Evolutionary conservation across 2,329 filamentous ascomycete species (phyloP), one percentile per base, ranked within the genome.

Genomic region (Calonectria hawksworthii): DNA sequence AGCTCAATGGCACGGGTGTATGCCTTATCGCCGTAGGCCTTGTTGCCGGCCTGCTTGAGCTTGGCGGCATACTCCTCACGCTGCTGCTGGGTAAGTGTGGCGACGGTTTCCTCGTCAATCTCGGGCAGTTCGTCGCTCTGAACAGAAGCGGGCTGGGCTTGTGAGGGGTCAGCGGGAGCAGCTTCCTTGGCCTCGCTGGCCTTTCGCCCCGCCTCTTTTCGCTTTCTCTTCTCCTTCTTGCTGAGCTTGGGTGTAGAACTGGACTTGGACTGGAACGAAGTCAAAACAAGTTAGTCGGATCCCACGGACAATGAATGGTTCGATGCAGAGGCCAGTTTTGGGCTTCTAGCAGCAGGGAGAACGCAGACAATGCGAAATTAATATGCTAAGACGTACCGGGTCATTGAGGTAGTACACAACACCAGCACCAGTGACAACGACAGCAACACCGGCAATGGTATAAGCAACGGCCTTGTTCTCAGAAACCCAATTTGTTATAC

Each of bases 381-480:
- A 51, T 32, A 38, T 23, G 30, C 47, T 28, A 47, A 51, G 36
- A 85, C 85, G 54, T 87, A 93, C 91, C 80, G 89, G 87, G 80
- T 90, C 89, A 76, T 86, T 88, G 79, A 98, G 89, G 86, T 98
- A 99, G 89, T 99, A 99, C 83, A 98, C 94, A 54, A 95, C 95
- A 80, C 97, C 96, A 41, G 96, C 96, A 75, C 95, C 95, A 18
- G 95, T 97, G 72, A 98, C 94, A 54, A 98, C 95, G 63, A 98
- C 91, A 69, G 96, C 96, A 74, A 98, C 94, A 82, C 97, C 97
- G 71, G 96, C 97, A 86, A 99, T 95, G 79, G 97, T 98, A 87
- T 98, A 99, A 77, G 98, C 96, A 70, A 96, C 91, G 63, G 95
- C 94, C 89, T 98, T 99, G 88, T 99, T 96, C 85, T 99, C 96